phyloP scores from a whole-genome alignment of 192 early-diverging fungal species.

The Helicostylum pulchrum region DNA sequence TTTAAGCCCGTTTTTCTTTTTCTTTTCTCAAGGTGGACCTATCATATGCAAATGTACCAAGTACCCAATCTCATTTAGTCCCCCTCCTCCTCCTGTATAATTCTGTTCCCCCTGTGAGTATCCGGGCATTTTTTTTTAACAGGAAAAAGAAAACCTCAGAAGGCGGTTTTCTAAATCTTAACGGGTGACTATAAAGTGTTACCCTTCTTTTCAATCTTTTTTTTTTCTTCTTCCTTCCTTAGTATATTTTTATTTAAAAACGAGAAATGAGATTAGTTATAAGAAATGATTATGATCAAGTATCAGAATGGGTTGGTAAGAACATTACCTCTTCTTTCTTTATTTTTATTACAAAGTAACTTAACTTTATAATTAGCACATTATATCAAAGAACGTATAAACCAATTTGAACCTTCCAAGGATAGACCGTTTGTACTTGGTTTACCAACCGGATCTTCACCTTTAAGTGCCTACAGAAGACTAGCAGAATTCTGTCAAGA shows the following conservation, averaged over 20 bases:
- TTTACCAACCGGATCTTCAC: slow-evolving; percentile 82
- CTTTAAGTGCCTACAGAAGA: slow-evolving; percentile 74
- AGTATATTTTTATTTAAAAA: slow-evolving; percentile 4
- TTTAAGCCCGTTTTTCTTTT: too few relatives aligned
- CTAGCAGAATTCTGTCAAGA: slow-evolving; percentile 65
- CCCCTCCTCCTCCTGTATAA: too few relatives aligned
- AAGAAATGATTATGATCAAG: slow-evolving; percentile 21
- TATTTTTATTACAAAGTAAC: neutral
- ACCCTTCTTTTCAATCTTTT: neutral
- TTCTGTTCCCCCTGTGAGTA: too few relatives aligned
- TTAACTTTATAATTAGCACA: slow-evolving; percentile 42
- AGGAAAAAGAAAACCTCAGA: too few relatives aligned
- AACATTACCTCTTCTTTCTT: neutral
- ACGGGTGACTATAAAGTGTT: too few relatives aligned
- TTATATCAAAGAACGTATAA: slow-evolving; percentile 79
- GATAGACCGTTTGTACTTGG: slow-evolving; percentile 84
- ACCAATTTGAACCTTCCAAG: slow-evolving; percentile 69
- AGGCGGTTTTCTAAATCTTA: too few relatives aligned
- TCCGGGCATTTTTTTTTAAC: too few relatives aligned
- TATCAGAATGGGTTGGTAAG: slow-evolving; percentile 20
- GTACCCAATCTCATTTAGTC: too few relatives aligned
- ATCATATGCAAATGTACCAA: too few relatives aligned
- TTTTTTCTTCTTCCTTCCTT: neutral
- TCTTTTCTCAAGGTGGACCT: too few relatives aligned
- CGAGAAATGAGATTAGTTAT: slow-evolving; percentile 13